Base-by-base conservation (phyloP, 805 yeast species). In the Brettanomyces sp. region DNA sequence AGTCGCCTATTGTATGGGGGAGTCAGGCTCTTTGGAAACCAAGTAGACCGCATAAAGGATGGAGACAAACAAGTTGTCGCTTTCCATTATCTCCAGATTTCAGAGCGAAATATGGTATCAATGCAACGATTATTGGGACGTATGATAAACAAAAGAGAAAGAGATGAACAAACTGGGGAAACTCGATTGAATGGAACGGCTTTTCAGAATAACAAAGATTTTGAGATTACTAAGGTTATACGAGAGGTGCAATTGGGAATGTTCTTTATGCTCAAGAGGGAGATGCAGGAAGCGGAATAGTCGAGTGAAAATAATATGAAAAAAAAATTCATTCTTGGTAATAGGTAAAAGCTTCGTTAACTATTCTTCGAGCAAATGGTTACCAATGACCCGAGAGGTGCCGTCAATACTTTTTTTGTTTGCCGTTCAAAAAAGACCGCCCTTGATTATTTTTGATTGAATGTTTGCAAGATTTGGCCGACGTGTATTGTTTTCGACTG, bases 251-350 rank as follows among this genome's bases (percentile, higher is more conserved):
- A 41, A 28, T 21, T 39, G 8, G 50, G 50, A 14, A 13, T 45
- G 41, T 45, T 45, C 33, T 43, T 45, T 32, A 36, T 40, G 35
- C 37, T 48, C 4, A 48, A 45, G 33, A 45, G 34, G 33, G 50
- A 48, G 38, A 43, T 38, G 46, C 36, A 43, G 14, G 36, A 37
- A 24, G 12, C 38, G 7, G 37, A 35, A n/a, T 35, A 35, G 22
- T 28, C 11, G 32, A 9, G 11, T 28, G 32, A 28, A 28, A 28
- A 28, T 9, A 28, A 18, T 18, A 18, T 18, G 18, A 3, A 28
- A 28, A 6, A 28, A 9, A 28, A 28, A 28, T 7, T 28, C 32
- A 28, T 28, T 28, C 32, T 28, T 28, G 2, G 18, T 18, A 18
- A 18, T 18, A 18, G 18, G 18, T 18, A 18, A 18, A 18, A 18